A percentile compares a stretch with the other conserved stretches of the same genome.
Conservation (phyloP, 164 flowering plant species). For the Vitis cinerea region DNA sequence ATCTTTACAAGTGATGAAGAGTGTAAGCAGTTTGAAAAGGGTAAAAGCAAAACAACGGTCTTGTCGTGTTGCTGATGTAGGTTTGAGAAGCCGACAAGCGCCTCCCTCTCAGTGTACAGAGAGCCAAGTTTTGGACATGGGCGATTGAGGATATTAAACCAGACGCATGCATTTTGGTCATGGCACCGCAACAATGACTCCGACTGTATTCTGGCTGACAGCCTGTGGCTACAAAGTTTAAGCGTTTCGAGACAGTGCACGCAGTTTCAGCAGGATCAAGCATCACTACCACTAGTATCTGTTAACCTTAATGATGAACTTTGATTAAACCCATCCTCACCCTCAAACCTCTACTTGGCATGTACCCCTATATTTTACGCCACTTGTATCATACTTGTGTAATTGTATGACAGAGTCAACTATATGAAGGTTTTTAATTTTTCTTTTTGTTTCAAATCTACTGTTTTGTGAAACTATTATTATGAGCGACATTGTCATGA, state of each 20-base stretch:
- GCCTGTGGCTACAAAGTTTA: conserved; percentile 56
- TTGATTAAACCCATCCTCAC: conserved; percentile 1
- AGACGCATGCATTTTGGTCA: conserved; percentile 74
- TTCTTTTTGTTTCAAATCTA: too few species aligned
- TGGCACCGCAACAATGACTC: conserved; percentile 87
- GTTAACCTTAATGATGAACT: conserved; percentile 28
- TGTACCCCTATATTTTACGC: not conserved
- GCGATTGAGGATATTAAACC: conserved; percentile 46
- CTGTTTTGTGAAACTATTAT: too few species aligned
- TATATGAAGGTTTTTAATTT: too few species aligned
- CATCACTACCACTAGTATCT: not conserved
- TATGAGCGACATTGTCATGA: too few species aligned
- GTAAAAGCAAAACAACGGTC: too few species aligned
- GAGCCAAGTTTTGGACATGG: conserved; percentile 95
- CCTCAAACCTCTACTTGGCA: not conserved
- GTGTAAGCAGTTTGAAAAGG: too few species aligned
- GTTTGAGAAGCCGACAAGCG: conserved; percentile 42
- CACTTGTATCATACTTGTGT: too few species aligned
- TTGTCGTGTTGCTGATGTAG: conserved; percentile 22
- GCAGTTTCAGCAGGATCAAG: not conserved
- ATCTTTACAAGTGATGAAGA: too few species aligned
- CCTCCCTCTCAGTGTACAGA: conserved; percentile 52
- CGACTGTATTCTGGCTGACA: conserved; percentile 40
- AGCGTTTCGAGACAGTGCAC: conserved; percentile 16
- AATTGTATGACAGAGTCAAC: too few species aligned